Evolutionary conservation across 1,284 basidiomycete species (phyloP), one percentile per base, ranked within the genome.

Genomic region (Phaffia rhodozyma): DNA sequence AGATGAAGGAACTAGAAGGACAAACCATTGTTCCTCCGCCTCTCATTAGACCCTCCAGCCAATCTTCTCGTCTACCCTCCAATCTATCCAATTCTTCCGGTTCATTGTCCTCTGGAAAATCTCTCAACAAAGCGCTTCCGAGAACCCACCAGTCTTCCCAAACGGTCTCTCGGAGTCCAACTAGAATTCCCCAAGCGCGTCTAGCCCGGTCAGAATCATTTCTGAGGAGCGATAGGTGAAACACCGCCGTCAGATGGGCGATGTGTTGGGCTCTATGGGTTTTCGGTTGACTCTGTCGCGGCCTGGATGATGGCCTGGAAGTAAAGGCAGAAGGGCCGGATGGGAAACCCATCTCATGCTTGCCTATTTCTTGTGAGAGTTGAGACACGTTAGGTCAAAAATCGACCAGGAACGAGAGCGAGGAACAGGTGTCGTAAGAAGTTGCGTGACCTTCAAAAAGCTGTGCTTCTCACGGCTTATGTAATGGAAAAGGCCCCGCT

Each of bases 171-270:
- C 52, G 47, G 20, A 23, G 25, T 11, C 30, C 48, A 16, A 50
- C 49, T 7, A 63, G 32, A 20, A 63, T 51, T 20, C 6, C 25
- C 61, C 55, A 58, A 0, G 55, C 56, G 25, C 56, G 25, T 20
- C 56, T 21, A n/a, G 61, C 55, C 6, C 55, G 50, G 21, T 30
- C 23, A n/a, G 29, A 32, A 51, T 63, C 56, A 7, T 27, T 21
- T 18, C 61, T 49, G 32, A 57, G 55, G 38, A 58, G 43, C 49
- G 50, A 63, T n/a, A 58, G 43, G 32, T 63, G 61, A 13, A 62
- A 50, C 34, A 63, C 25, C n/a, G 55, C 16, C 13, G 38, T 43
- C 13, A 43, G 38, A 16, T 43, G 38, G 5, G 38, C 38, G 13
- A 43, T 16, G 13, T 43, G 38, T 43, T 43, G 38, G 16, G 38